Percentiles rank a stretch among this genome's conserved stretches.
These are phyloP conservation scores for Microsporum ferrugineum DNA, from an alignment of 2,329 filamentous ascomycete genomes.

Conservation along the genomic window DNA sequence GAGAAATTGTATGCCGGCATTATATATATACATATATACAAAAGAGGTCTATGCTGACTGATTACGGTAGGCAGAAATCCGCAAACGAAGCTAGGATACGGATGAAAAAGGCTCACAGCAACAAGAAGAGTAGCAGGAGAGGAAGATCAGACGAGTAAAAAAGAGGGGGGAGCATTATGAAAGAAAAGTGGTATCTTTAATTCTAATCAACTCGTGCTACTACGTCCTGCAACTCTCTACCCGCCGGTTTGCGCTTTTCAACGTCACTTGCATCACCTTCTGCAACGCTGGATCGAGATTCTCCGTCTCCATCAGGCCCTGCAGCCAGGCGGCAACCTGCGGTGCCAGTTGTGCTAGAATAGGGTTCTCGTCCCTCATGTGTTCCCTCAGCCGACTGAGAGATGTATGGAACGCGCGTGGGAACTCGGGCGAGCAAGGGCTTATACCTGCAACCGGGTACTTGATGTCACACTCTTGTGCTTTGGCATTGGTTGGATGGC, in stretches of 20 bases:
- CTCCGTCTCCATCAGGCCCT: conserved; percentile 35
- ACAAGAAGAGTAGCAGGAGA: conserved; percentile 48
- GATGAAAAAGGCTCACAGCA: conserved; percentile 50
- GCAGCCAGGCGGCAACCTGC: conserved; percentile 40
- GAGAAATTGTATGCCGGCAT: conserved; percentile 38
- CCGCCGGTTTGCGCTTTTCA: conserved; percentile 25
- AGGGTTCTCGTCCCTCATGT: conserved; percentile 28
- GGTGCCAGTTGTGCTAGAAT: conserved; percentile 30
- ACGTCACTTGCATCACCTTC: conserved; percentile 38
- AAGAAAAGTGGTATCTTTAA: conserved; percentile 2
- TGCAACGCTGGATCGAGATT: conserved; percentile 43
- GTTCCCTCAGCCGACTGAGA: conserved; percentile 50
- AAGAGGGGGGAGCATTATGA: not conserved
- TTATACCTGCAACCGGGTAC: conserved; percentile 56
- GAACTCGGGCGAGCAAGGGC: conserved; percentile 55
- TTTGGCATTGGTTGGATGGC: conserved; percentile 49
- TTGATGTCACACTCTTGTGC: conserved; percentile 61
- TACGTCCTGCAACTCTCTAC: not conserved
- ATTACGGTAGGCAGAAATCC: conserved; percentile 38
- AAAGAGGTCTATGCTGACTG: not conserved
- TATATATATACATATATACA: not conserved
- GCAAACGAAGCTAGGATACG: conserved; percentile 48
- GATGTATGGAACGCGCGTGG: conserved; percentile 57
- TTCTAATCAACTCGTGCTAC: not conserved
- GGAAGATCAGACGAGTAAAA: conserved; percentile 17